A percentile compares a stretch with the other conserved stretches of the same genome.
Evolutionary conservation across 2,329 filamentous ascomycete genomes (phyloP).

Genomic region (Cladosporium halotolerans): DNA sequence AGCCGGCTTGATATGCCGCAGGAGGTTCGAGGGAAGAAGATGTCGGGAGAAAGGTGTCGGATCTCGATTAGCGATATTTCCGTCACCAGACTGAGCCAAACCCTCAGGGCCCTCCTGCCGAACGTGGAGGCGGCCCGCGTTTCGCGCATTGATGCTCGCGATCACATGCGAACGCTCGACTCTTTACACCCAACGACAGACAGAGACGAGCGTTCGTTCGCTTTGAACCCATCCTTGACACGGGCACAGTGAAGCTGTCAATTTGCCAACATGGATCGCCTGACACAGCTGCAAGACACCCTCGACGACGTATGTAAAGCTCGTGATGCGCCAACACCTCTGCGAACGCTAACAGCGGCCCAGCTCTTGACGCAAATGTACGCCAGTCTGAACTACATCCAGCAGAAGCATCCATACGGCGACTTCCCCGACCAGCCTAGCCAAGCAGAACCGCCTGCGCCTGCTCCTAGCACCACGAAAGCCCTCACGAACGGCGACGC

Average conservation of each 20-base stretch:
- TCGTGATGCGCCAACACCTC: background rate
- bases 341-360: constrained; percentile 2
- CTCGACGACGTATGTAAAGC: constrained; percentile 61
- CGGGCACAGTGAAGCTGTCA: background rate
- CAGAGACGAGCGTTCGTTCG: no score
- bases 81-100: no score
- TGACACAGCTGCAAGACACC: constrained; percentile 80
- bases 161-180: no score
- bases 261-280: constrained; percentile 47
- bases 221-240: no score
- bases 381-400: constrained; percentile 39
- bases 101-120: no score
- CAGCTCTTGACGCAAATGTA: constrained; percentile 46
- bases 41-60: constrained; percentile 30
- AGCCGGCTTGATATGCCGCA: constrained; percentile 5
- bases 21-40: no score
- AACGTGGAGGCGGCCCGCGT: no score
- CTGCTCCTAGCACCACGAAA: constrained; percentile 9
- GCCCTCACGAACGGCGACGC: constrained; percentile 18
- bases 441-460: constrained; percentile 21
- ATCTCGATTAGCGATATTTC: no score
- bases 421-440: constrained; percentile 39
- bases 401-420: constrained; percentile 36
- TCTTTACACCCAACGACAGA: no score
- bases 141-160: no score